phyloP scores from a whole-genome alignment of 495 filamentous ascomycete genomes.

The Podospora conica region DNA sequence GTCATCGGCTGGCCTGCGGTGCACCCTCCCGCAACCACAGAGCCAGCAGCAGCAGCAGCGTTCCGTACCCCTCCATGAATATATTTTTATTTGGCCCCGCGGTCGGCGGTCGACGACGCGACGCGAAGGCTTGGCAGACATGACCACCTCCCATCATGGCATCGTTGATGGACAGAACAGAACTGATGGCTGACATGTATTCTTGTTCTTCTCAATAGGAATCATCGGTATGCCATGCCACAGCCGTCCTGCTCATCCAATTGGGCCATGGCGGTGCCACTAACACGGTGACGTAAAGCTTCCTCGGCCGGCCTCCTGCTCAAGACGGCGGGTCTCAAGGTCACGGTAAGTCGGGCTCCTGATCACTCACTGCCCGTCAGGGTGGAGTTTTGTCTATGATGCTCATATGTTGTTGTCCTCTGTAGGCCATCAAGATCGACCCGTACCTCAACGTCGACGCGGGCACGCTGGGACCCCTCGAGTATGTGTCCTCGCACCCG shows the following conservation, averaged over 20 bases:
- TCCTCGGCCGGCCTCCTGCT: conserved; percentile 46
- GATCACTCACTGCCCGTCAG: conserved; percentile 10
- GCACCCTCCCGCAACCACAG: background rate
- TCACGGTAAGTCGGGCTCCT: conserved; percentile 19
- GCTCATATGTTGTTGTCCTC: background rate
- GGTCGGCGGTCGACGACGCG: background rate
- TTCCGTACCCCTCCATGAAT: background rate
- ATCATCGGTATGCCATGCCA: background rate
- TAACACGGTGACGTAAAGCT: conserved; percentile 5
- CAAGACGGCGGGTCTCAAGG: conserved; percentile 74
- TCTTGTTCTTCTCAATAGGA: background rate
- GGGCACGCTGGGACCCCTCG: conserved; percentile 60
- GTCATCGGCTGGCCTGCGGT: background rate
- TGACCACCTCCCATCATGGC: background rate
- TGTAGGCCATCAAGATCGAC: conserved; percentile 63
- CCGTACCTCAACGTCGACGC: conserved; percentile 85
- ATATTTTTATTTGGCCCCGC: background rate
- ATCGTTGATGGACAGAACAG: no score
- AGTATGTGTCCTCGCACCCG: conserved; percentile 46
- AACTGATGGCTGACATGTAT: background rate
- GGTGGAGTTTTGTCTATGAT: conserved; percentile 10
- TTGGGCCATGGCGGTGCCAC: background rate
- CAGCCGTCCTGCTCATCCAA: background rate
- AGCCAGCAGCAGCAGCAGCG: no score
- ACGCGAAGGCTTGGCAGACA: background rate